Percentiles rank a stretch among this genome's conserved stretches.
phyloP scores from a whole-genome alignment of 139 green algal genomes.

The Micromonas commoda region DNA sequence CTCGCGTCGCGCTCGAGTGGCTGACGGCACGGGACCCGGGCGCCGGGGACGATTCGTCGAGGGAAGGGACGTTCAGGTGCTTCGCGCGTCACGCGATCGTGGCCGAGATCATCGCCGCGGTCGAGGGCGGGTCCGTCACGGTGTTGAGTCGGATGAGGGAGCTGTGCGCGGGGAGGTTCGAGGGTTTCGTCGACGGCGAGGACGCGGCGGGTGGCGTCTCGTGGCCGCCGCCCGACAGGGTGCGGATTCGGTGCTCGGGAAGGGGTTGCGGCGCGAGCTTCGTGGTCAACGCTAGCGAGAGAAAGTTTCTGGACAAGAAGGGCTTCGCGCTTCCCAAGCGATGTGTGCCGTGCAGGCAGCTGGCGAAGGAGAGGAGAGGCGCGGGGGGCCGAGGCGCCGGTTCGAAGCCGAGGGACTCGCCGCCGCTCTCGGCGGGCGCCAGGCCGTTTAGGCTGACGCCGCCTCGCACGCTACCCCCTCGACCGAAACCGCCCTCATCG shows the following conservation, averaged over 20 bases:
- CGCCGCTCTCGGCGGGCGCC: background rate
- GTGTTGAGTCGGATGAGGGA: too few relatives aligned
- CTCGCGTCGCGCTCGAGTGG: background rate
- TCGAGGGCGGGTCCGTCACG: too few relatives aligned
- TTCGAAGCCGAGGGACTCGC: too few relatives aligned
- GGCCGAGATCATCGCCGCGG: background rate
- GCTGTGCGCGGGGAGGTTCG: background rate
- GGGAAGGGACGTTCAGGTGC: background rate
- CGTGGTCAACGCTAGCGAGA: background rate
- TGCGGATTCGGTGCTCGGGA: background rate
- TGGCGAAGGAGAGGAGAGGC: background rate
- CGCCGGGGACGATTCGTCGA: background rate
- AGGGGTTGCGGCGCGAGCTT: background rate
- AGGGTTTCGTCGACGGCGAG: background rate
- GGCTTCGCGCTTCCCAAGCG: background rate
- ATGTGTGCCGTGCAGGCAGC: background rate
- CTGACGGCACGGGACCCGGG: background rate
- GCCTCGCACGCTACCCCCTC: conserved; percentile 17
- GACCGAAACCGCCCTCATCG: background rate
- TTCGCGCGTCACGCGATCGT: background rate
- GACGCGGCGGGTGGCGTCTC: background rate
- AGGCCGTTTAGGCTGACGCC: background rate
- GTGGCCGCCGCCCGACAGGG: background rate
- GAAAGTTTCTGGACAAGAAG: background rate
- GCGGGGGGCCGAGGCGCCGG: too few relatives aligned